Base-by-base conservation (phyloP, 768 basidiomycete genomes). In the Pisolithus albus region DNA sequence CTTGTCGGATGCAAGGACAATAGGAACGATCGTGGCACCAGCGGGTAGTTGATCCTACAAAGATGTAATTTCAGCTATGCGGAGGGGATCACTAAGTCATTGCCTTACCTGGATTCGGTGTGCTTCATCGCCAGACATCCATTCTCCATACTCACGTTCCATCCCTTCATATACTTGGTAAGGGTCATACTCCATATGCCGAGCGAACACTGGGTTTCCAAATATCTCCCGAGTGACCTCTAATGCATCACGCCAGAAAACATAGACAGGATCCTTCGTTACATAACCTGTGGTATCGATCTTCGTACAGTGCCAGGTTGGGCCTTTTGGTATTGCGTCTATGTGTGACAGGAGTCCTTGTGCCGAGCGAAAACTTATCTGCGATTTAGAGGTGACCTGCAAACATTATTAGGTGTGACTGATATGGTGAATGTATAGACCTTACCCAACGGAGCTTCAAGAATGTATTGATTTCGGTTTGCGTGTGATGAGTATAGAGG, bases 1-100 rank as follows among this genome's bases (percentile, higher is more conserved):
- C 46, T 64, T 64, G 43, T 64, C 54, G 0, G 56, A 59, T 7
- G 50, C 47, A 2, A 58, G 18, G 18, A 62, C 57, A 26, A 59
- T 49, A 0, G 59, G 56, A 0, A 64, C 45, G 11, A 61, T 44
- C 2, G 56, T 60, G 0, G 58, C 44, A 10, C 61, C 58, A 0
- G 15, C 16, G 0, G 49, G 49, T 7, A 50, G 39, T 26, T 42
- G 26, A 42, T 50, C n/a, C n/a, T n/a, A n/a, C n/a, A n/a, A n/a
- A n/a, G n/a, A n/a, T n/a, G n/a, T n/a, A n/a, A n/a, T n/a, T n/a
- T n/a, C n/a, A n/a, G n/a, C n/a, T n/a, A n/a, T n/a, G n/a, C n/a
- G n/a, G n/a, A n/a, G n/a, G n/a, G n/a, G n/a, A n/a, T n/a, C n/a
- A n/a, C n/a, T n/a, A n/a, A n/a, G n/a, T n/a, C n/a, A n/a, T n/a